Percentiles rank a stretch among this genome's conserved stretches.
These are phyloP conservation scores for Quercus variabilis DNA, from an alignment of 306 rosid species.

Conservation along the genomic window DNA sequence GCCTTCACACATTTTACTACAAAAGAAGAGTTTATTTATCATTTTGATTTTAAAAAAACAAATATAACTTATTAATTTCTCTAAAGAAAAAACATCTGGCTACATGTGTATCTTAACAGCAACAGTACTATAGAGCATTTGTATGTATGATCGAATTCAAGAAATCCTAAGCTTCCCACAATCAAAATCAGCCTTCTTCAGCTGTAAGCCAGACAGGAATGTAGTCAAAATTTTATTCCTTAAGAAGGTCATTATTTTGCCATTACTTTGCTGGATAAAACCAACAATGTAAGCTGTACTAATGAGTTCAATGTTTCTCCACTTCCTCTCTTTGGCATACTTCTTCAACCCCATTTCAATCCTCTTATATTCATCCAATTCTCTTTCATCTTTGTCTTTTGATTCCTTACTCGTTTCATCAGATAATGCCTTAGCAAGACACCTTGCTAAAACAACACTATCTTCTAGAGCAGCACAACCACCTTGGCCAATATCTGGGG, in stretches of 20 bases:
- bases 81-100: too few relatives aligned
- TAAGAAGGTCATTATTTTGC: conserved; percentile 21
- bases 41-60: too few relatives aligned
- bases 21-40: too few relatives aligned
- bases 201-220: conserved; percentile 15
- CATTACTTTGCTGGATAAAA: conserved; percentile 32
- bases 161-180: conserved; percentile 47
- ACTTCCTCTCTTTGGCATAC: conserved; percentile 58
- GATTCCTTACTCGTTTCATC: not conserved
- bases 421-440: too few relatives aligned
- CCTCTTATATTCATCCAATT: conserved; percentile 24
- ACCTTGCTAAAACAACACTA: too few relatives aligned
- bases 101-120: too few relatives aligned
- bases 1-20: too few relatives aligned
- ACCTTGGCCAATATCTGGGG: too few relatives aligned
- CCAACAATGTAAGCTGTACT: conserved; percentile 47
- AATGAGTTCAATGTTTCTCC: conserved; percentile 59
- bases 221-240: conserved; percentile 51
- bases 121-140: not conserved
- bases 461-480: too few relatives aligned
- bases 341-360: conserved; percentile 51
- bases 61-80: too few relatives aligned
- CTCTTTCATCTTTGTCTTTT: conserved; percentile 4
- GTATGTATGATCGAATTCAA: not conserved
- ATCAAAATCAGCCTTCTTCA: conserved; percentile 45